Evolutionary conservation across 805 yeast species (phyloP).

Genomic region (Metahyphopichia silvanorum): DNA sequence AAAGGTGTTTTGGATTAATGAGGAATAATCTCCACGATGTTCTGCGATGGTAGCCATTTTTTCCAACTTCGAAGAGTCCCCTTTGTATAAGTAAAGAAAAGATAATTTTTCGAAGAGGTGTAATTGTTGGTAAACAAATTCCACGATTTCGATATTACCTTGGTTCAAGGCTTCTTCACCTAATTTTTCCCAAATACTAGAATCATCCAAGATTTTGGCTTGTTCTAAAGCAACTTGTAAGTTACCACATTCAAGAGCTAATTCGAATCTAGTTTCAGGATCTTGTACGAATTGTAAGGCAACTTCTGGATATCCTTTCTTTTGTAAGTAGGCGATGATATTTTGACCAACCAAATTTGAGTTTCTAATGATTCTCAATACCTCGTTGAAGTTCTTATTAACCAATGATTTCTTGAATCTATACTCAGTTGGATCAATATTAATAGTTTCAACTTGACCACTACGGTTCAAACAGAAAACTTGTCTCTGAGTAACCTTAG

Average conservation of each 20-base stretch:
- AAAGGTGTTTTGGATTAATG: slow-evolving; percentile 79
- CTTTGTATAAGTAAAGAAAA: slow-evolving; percentile 80
- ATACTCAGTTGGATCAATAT: slow-evolving; percentile 94
- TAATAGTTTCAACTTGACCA: slow-evolving; percentile 75
- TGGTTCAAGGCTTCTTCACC: slow-evolving; percentile 85
- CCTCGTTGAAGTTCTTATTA: slow-evolving; percentile 87
- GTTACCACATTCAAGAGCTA: slow-evolving; percentile 92
- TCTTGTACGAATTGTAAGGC: slow-evolving; percentile 97
- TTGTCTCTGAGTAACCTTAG: slow-evolving; percentile 63
- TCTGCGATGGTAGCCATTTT: slow-evolving; percentile 91
- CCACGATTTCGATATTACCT: slow-evolving; percentile 84
- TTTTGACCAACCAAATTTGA: slow-evolving; percentile 96
- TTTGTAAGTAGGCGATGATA: slow-evolving; percentile 90
- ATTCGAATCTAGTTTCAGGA: slow-evolving; percentile 91
- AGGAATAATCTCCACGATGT: slow-evolving; percentile 74
- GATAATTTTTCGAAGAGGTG: slow-evolving; percentile 86
- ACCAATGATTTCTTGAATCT: slow-evolving; percentile 92
- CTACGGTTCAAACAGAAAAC: slow-evolving; percentile 81
- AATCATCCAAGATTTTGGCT: slow-evolving; percentile 71
- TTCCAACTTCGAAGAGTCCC: slow-evolving; percentile 68
- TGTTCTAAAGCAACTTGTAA: slow-evolving; percentile 82
- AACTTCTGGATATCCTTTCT: slow-evolving; percentile 94
- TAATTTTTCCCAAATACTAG: slow-evolving; percentile 73
- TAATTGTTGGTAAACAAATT: slow-evolving; percentile 83
- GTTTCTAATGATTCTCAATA: slow-evolving; percentile 77